Conservation (phyloP, 164 flowering plant species). For the Aristolochia fimbriata region DNA sequence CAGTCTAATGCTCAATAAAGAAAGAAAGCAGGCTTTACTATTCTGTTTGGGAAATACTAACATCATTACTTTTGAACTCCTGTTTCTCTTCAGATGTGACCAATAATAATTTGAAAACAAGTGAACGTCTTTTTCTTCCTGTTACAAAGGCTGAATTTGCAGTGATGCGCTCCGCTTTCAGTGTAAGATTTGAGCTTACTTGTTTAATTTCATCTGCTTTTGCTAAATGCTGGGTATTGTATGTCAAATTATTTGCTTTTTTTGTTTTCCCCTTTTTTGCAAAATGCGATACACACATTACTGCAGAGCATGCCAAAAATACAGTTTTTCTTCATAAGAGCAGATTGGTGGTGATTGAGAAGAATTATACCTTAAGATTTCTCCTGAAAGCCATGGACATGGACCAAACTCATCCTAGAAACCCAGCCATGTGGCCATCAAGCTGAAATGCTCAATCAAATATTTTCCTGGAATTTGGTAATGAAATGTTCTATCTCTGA, state of each 20-base stretch:
- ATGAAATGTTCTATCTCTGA: too few species aligned
- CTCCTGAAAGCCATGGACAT: too few species aligned
- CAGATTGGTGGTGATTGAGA: background rate
- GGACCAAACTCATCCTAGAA: too few species aligned
- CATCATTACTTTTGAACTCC: background rate
- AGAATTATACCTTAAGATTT: background rate
- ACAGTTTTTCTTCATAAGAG: background rate
- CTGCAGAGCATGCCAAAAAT: too few species aligned
- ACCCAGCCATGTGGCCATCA: too few species aligned
- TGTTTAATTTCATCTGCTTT: background rate
- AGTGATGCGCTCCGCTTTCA: slow-evolving; percentile 70
- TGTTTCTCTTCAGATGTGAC: slow-evolving; percentile 44
- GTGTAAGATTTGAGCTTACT: slow-evolving; percentile 35
- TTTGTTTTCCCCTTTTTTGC: too few species aligned
- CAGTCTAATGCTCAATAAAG: too few species aligned
- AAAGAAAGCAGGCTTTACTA: too few species aligned
- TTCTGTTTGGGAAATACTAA: background rate
- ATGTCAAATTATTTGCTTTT: background rate
- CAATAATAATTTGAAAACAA: slow-evolving; percentile 44
- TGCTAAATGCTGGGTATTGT: background rate
- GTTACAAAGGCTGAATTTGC: slow-evolving; percentile 77
- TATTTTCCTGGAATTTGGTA: too few species aligned
- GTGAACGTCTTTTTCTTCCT: slow-evolving; percentile 62
- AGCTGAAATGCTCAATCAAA: too few species aligned
- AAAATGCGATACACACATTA: too few species aligned